Evolutionary conservation across 306 rosid species (phyloP).

Genomic region (Inga leiocalycina): DNA sequence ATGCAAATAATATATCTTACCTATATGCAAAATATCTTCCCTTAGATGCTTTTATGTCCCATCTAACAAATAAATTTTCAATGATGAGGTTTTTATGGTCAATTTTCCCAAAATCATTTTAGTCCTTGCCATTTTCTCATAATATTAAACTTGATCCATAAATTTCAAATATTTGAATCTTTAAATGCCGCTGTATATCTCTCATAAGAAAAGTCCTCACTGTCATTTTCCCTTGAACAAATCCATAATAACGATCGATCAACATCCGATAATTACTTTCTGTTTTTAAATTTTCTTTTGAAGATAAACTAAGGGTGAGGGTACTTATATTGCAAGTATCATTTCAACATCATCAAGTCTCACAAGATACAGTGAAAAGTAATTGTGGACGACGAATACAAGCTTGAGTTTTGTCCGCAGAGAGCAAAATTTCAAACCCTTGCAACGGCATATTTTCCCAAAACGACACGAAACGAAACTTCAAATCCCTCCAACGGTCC

Average conservation of each 20-base stretch:
- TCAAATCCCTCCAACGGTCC: constrained; percentile 46
- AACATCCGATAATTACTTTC: not conserved
- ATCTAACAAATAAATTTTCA: too few species aligned
- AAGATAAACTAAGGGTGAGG: not conserved
- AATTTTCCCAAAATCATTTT: too few species aligned
- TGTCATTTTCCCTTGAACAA: not conserved
- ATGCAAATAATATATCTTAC: too few species aligned
- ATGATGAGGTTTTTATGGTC: too few species aligned
- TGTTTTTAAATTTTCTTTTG: not conserved
- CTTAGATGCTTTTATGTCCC: too few species aligned
- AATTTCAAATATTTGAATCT: not conserved
- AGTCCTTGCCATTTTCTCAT: not conserved
- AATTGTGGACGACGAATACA: not conserved
- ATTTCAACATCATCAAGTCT: not conserved
- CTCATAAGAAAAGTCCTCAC: not conserved
- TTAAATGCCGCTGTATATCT: not conserved
- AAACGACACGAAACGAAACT: constrained; percentile 28
- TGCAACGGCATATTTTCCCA: constrained; percentile 27
- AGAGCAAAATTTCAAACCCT: constrained; percentile 9
- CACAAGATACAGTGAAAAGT: constrained; percentile 13
- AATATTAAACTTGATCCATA: not conserved
- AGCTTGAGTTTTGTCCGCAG: not conserved
- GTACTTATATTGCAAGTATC: not conserved
- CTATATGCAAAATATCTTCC: too few species aligned
- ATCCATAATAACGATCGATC: not conserved